Evolutionary conservation across 495 filamentous ascomycete genomes (phyloP), one percentile per base, ranked within the genome.

Genomic region (Penicillium bialowiezense): DNA sequence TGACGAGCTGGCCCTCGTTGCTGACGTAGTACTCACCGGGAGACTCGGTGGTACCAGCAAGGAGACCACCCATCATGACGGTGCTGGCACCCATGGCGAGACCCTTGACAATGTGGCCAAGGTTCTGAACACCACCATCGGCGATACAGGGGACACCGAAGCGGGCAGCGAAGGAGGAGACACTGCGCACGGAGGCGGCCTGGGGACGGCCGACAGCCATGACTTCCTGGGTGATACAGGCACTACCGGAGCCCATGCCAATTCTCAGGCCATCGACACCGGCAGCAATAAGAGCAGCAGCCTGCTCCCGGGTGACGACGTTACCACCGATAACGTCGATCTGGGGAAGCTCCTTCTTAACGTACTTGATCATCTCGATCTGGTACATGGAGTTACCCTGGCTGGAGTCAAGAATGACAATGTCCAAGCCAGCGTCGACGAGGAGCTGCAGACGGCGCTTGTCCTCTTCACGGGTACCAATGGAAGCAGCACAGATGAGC

Each of bases 151-250:
- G 93, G 51, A 99, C 91, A 49, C 95, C 93, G 67, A 99, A 99
- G 52, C 83, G 83, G 37, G 86, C 87, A 28, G 93, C 93, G 59
- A 97, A 99, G 19, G 76, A 70, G 51, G 87, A 82, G 55, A 97
- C 91, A 62, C 86, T 89, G 76, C 85, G 90, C 49, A 99, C 91
- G 31, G 92, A 81, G 9, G 89, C 87, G 14, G 93, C 93, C 73
- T 99, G 93, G 50, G 93, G 93, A 56, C 93, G 86, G 31, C 93
- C 93, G 34, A 97, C 90, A 44, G 93, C 93, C 93, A 99, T 99
- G 62, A 99, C 93, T 74, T 99, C 93, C 73, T 99, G 93, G 38
- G 93, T 99, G 62, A 99, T 99, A 74, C 93, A 99, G 62, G 93
- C 93, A 58, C 88, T 93, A 60, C 93, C 93, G 65, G 88, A 92